Conservation (phyloP, 495 filamentous ascomycete genomes). For the Annulohypoxylon maeteangense region DNA sequence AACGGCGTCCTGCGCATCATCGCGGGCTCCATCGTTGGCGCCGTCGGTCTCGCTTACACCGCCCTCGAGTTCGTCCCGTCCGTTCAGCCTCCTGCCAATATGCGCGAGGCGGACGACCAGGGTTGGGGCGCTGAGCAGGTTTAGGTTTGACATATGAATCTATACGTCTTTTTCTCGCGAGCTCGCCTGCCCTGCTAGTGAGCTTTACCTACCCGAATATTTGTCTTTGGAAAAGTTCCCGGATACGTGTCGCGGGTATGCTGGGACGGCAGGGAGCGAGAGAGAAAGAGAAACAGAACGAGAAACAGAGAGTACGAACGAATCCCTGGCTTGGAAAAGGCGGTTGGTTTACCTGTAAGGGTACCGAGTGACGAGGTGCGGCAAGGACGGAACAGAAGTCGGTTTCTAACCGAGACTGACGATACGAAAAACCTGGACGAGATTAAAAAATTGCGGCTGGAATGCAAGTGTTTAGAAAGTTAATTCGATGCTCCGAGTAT, state of each 20-base stretch:
- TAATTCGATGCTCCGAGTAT: background rate
- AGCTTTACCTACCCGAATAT: background rate
- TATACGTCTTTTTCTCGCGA: background rate
- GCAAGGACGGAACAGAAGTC: background rate
- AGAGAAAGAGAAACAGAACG: background rate
- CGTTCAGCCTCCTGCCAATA: conserved; percentile 97
- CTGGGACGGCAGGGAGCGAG: background rate
- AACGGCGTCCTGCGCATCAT: conserved; percentile 66
- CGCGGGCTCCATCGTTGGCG: conserved; percentile 75
- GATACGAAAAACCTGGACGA: background rate
- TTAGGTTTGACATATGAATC: conserved; percentile 52
- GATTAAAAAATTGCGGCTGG: conserved; percentile 1
- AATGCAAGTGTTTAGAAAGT: background rate
- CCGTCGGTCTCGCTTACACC: conserved; percentile 81
- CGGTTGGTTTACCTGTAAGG: background rate
- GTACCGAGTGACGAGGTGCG: background rate
- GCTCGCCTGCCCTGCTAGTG: too few species aligned
- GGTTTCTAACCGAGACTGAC: background rate
- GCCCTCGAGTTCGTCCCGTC: conserved; percentile 93
- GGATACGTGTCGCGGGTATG: background rate
- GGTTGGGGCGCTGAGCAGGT: conserved; percentile 94
- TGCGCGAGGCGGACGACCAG: conserved; percentile 89
- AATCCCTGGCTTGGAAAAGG: background rate
- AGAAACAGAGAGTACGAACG: too few species aligned
- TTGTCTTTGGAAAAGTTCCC: background rate